phyloP scores from a whole-genome alignment of 139 green algal species.

The Diplosphaera chodatii region DNA sequence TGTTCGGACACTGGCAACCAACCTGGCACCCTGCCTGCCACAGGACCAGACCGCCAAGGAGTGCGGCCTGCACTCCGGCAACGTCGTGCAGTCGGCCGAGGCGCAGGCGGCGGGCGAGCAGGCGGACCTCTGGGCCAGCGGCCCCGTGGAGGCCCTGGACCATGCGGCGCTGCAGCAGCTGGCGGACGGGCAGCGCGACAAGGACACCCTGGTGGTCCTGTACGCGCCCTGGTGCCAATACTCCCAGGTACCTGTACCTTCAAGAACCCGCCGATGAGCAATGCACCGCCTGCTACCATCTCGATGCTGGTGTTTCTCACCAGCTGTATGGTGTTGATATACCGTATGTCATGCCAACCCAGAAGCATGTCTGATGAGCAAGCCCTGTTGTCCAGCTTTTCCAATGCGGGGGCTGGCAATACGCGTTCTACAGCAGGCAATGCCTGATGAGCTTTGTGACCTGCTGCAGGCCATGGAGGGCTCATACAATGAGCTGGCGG shows the following conservation, averaged over 20 bases:
- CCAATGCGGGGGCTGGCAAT: no score
- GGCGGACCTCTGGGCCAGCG: conserved; percentile 57
- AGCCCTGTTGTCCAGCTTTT: no score
- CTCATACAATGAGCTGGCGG: conserved; percentile 59
- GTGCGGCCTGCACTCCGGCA: conserved; percentile 94
- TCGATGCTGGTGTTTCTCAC: no score
- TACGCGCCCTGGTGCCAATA: conserved; percentile 97
- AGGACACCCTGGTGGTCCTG: conserved; percentile 80
- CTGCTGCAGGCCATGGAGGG: conserved; percentile 66
- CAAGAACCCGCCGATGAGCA: neutral
- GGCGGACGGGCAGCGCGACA: conserved; percentile 43
- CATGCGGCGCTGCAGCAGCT: conserved; percentile 54
- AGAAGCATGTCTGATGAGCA: no score
- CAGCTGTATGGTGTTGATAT: no score
- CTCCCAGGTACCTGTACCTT: conserved; percentile 58
- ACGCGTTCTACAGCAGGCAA: no score
- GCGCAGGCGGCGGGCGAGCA: conserved; percentile 27
- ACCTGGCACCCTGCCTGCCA: neutral
- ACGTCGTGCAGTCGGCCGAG: conserved; percentile 46
- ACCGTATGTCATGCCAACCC: no score
- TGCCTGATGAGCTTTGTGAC: neutral
- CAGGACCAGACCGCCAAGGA: conserved; percentile 81
- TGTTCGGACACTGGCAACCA: no score
- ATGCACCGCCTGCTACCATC: no score
- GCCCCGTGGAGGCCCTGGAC: conserved; percentile 41